Percentiles rank a stretch among this genome's conserved stretches.
These are phyloP conservation scores for Loxodes magnus DNA, from an alignment of 73 alveolate genomes.

Conservation along the genomic window DNA sequence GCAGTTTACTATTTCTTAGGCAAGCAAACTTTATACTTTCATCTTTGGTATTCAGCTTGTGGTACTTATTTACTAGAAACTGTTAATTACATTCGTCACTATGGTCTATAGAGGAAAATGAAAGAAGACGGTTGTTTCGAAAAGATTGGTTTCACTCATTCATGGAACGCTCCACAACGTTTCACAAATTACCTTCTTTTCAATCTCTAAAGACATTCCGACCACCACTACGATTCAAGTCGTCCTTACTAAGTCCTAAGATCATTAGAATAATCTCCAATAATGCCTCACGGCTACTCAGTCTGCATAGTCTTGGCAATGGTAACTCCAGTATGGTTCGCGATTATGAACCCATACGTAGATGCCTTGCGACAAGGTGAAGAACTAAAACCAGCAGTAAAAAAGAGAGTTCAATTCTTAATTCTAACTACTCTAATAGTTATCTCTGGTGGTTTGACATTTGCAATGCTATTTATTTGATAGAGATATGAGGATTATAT, in stretches of 20 bases:
- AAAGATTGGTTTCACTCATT: conserved; percentile 31
- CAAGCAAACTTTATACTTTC: too few relatives aligned
- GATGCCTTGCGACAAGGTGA: too few relatives aligned
- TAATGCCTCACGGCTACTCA: conserved; percentile 34
- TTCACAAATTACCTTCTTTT: conserved; percentile 20
- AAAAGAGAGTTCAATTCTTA: too few relatives aligned
- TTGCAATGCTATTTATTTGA: too few relatives aligned
- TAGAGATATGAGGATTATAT: too few relatives aligned
- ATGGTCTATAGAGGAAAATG: conserved; percentile 52
- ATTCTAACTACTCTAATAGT: too few relatives aligned
- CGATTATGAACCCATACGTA: conserved; percentile 8
- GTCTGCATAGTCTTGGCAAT: conserved; percentile 10
- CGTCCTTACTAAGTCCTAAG: conserved; percentile 35
- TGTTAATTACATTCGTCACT: conserved; percentile 55
- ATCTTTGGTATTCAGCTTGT: too few relatives aligned
- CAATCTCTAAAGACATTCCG: conserved; percentile 51
- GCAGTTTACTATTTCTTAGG: too few relatives aligned
- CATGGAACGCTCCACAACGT: conserved; percentile 53
- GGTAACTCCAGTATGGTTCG: conserved; percentile 28
- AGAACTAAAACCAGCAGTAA: too few relatives aligned
- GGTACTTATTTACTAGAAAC: conserved; percentile 60
- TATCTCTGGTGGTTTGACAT: too few relatives aligned
- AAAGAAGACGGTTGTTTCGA: conserved; percentile 37
- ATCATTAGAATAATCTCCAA: conserved; percentile 21
- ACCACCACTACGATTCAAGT: conserved; percentile 40